Evolutionary conservation across 257 asterid species (phyloP), one percentile per base, ranked within the genome.

Genomic region (Nicotiana sylvestris): DNA sequence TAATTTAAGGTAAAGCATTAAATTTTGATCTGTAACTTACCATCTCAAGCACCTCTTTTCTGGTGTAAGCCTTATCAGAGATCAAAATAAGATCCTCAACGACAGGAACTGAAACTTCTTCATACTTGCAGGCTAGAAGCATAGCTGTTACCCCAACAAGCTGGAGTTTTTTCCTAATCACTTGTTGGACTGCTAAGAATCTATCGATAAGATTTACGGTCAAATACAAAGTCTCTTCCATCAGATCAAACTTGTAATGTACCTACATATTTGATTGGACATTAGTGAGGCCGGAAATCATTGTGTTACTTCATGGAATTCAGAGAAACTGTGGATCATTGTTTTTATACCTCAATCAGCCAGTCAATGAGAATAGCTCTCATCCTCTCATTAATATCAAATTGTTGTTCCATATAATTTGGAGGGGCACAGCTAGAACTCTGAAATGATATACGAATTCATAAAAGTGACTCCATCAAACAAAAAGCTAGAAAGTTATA

Each of bases 51-150:
- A 94, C 96, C 82, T 96, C 98, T 66, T 88, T 83, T 84, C 97
- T 77, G 86, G 86, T 80, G 81, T 94, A 96, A 84, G 98, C 98
- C 82, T 81, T 91, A 86, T 96, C 99, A 4, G 99, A 89, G 29
- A 96, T 94, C 91, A 89, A 64, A 29, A 96, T 79, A 80, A 96
- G 90, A 78, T 94, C 99, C 74, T 96, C 94, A 1, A 96, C 97
- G 15, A 96, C 94, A 30, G 99, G 98, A 80, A 94, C 96, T 0
- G 93, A 90, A 70, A 96, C 94, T 84, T 96, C 99, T 86, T 96
- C 98, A 10, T 94, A 96, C 66, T 96, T 96, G 97, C 98, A 93
- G 17, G 99, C 98, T 12, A 96, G 90, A 80, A 96, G 97, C 95
- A 93, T 76, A 15, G 98, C 97, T 1, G 99, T 96, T 21, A 94